These are phyloP conservation scores for Mollisia scopiformis DNA, from an alignment of 2,329 filamentous ascomycete genomes.

Conservation along the genomic window DNA sequence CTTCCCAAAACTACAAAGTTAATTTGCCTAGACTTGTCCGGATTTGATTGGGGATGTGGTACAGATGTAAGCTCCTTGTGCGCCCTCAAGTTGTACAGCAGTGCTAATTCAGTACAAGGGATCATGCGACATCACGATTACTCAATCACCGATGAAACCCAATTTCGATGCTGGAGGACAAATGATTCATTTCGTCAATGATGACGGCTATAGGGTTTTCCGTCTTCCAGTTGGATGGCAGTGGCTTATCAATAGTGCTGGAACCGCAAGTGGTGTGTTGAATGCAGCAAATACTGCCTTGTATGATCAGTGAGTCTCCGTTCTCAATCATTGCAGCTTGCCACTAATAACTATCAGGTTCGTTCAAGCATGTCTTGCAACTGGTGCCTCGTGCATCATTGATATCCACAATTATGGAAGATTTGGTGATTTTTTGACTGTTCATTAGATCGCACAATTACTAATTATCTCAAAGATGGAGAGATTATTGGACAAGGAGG, in stretches of 20 bases:
- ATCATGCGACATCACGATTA: neutral
- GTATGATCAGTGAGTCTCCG: neutral
- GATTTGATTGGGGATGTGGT: neutral
- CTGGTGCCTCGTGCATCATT: conserved; percentile 60
- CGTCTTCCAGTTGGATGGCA: neutral
- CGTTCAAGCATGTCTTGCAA: conserved; percentile 47
- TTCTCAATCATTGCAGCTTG: neutral
- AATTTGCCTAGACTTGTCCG: neutral
- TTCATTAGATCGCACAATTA: neutral
- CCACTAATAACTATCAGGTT: neutral
- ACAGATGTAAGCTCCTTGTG: neutral
- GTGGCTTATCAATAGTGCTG: neutral
- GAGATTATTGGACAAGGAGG: conserved; percentile 66
- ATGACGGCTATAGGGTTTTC: neutral
- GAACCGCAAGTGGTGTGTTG: neutral
- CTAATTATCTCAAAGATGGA: conserved; percentile 57
- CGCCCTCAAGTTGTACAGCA: neutral
- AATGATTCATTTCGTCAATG: neutral
- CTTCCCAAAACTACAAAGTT: neutral
- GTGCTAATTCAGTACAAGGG: neutral
- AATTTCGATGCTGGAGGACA: neutral
- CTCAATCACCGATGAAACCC: neutral
- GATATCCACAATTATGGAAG: conserved; percentile 60
- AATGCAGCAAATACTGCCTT: neutral
- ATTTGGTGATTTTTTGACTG: conserved; percentile 37